Percentiles rank a stretch among this genome's conserved stretches.
Evolutionary conservation across 2,329 filamentous ascomycete species (phyloP).

Genomic region (Hypocreales sp.): DNA sequence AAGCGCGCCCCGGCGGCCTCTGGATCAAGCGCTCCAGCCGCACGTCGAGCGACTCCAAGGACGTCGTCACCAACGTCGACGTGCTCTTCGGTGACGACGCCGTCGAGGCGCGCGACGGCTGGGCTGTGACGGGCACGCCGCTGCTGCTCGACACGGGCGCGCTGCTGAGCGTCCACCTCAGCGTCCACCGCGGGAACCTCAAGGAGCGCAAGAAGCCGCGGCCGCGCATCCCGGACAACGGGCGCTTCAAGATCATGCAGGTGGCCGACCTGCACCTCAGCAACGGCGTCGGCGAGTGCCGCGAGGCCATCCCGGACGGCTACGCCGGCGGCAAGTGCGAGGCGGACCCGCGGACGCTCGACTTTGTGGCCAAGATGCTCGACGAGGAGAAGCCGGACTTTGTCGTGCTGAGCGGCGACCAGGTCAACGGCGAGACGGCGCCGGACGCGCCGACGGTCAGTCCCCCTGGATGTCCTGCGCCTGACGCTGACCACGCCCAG

Average conservation of each 20-base stretch:
- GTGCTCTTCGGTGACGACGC: conserved; percentile 84
- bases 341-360: conserved; percentile 78
- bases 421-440: conserved; percentile 86
- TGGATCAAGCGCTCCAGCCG: conserved; percentile 70
- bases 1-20: conserved; percentile 58
- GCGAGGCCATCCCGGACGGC: conserved; percentile 67
- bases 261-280: conserved; percentile 87
- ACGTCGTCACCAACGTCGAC: conserved; percentile 67
- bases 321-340: conserved; percentile 68
- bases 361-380: conserved; percentile 70
- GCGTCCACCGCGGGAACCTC: conserved; percentile 56
- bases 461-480: conserved; percentile 3
- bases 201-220: conserved; percentile 50
- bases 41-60: conserved; percentile 59
- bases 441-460: conserved; percentile 75
- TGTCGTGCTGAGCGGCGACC: conserved; percentile 82
- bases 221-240: conserved; percentile 70
- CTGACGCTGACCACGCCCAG: conserved; percentile 23
- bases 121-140: conserved; percentile 62
- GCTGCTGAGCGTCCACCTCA: conserved; percentile 57
- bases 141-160: conserved; percentile 53
- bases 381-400: conserved; percentile 91
- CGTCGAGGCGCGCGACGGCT: conserved; percentile 74
- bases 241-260: conserved; percentile 95
- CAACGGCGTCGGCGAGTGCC: conserved; percentile 72